Evolutionary conservation across 2,329 filamentous ascomycete genomes (phyloP), one percentile per base, ranked within the genome.

Genomic region (Helotiales sp.): DNA sequence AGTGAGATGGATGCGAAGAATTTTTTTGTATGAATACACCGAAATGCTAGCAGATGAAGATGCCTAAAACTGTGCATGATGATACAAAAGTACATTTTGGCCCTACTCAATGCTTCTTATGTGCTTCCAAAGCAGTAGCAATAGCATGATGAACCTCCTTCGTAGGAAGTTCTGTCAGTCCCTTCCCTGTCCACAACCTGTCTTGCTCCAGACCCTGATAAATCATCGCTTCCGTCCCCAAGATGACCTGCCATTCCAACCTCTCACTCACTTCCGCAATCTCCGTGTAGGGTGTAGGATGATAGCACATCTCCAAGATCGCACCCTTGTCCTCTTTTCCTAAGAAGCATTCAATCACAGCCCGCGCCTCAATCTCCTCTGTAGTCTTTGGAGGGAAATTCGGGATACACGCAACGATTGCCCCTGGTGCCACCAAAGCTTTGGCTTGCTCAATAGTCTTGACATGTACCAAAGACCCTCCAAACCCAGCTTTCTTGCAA

Each of bases 201-300:
- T 70, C 70, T 22, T 73, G 70, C 49, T 71, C 72, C n/a, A 73
- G 61, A 1, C 72, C 72, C 32, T 72, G 70, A 54, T 70, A 73
- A n/a, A 73, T 71, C 72, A 73, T 71, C n/a, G 72, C 72, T 62
- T 73, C 72, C 3, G 69, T 70, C n/a, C 72, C 72, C 11, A 70
- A 47, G 45, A 73, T 70, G 15, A 73, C 66, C 37, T 69, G 68
- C 72, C 72, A 73, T 11, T 69, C 70, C 24, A 61, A 30, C 47
- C 65, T 67, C 58, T 66, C 61, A 50, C 57, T 66, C 1, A 71
- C 28, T 30, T 65, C 66, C 3, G 64, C 67, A 66, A 72, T 71
- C 24, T 69, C 64, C 10, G 71, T 72, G 28, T 60, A 71, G 8
- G 70, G 69, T 3, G 61, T 71, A 28, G 72, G 72, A 63, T 71